Conservation (phyloP, 306 rosid genomes). For the Begonia masoniana region DNA sequence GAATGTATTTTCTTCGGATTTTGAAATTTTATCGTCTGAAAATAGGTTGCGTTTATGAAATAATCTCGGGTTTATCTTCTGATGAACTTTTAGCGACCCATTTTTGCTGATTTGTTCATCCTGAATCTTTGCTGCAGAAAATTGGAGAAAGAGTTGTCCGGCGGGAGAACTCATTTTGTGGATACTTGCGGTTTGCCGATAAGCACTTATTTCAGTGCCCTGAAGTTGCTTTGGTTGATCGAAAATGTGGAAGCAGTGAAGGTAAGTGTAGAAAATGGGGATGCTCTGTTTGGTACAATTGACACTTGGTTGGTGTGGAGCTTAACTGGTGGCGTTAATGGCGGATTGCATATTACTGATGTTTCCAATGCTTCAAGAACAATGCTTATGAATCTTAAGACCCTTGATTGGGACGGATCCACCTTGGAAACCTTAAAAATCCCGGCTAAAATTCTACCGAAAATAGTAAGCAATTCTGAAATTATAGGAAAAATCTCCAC, state of each 20-base stretch:
- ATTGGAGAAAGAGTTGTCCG: no score
- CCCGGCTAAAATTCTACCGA: conserved; percentile 53
- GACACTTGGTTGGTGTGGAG: conserved; percentile 92
- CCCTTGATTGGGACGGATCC: conserved; percentile 61
- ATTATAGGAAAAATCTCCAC: conserved; percentile 41
- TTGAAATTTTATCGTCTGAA: no score
- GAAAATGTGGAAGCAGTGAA: conserved; percentile 56
- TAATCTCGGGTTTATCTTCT: no score
- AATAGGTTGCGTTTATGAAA: no score
- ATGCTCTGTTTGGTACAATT: conserved; percentile 78
- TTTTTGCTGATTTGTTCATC: no score
- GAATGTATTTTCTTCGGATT: no score
- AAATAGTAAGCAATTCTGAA: conserved; percentile 71
- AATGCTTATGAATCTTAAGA: conserved; percentile 80
- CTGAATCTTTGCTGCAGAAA: no score
- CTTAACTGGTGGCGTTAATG: conserved; percentile 58
- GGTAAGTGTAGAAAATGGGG: conserved; percentile 51
- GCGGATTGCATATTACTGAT: conserved; percentile 76
- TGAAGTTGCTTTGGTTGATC: conserved; percentile 72
- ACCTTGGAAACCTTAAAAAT: conserved; percentile 40
- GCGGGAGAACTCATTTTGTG: no score
- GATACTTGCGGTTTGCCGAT: conserved; percentile 81
- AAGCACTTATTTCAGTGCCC: conserved; percentile 78
- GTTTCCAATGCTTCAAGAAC: conserved; percentile 80
- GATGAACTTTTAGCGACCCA: no score